Conservation (phyloP, 1,284 basidiomycete genomes). For the Gomphus bonarii region DNA sequence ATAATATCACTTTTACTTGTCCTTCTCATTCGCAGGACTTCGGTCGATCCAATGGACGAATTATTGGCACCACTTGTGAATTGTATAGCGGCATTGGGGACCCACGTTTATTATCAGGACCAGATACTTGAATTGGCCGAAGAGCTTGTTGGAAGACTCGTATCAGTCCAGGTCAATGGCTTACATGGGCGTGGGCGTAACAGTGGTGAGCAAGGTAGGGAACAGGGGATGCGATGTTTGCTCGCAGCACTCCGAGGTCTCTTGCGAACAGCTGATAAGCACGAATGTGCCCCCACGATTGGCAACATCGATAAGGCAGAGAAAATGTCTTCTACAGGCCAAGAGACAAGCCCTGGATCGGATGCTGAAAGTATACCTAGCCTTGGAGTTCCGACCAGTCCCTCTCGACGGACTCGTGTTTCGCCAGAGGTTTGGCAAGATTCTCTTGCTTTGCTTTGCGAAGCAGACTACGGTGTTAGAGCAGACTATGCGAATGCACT, state of each 20-base stretch:
- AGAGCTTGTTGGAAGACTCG: conserved; percentile 75
- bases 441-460: conserved; percentile 74
- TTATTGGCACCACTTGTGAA: conserved; percentile 66
- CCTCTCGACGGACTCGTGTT: conserved; percentile 60
- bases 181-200: conserved; percentile 35
- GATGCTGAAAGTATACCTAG: conserved; percentile 16
- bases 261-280: conserved; percentile 53
- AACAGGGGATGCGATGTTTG: conserved; percentile 66
- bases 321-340: conserved; percentile 1
- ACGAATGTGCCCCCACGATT: conserved; percentile 21
- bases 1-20: conserved; percentile 71
- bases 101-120: conserved; percentile 92
- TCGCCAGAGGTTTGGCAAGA: conserved; percentile 84
- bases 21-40: conserved; percentile 63
- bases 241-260: conserved; percentile 65
- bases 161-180: conserved; percentile 58
- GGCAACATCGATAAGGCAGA: not conserved
- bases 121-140: conserved; percentile 91
- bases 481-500: conserved; percentile 68
- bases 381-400: conserved; percentile 18
- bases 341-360: conserved; percentile 9
- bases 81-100: conserved; percentile 76
- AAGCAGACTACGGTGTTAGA: conserved; percentile 62
- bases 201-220: conserved; percentile 36
- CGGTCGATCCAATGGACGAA: conserved; percentile 53